A percentile compares a stretch with the other conserved stretches of the same genome.
These are phyloP conservation scores for Epichloe brachyelytri DNA, from an alignment of 2,329 filamentous ascomycete species.

Conservation along the genomic window DNA sequence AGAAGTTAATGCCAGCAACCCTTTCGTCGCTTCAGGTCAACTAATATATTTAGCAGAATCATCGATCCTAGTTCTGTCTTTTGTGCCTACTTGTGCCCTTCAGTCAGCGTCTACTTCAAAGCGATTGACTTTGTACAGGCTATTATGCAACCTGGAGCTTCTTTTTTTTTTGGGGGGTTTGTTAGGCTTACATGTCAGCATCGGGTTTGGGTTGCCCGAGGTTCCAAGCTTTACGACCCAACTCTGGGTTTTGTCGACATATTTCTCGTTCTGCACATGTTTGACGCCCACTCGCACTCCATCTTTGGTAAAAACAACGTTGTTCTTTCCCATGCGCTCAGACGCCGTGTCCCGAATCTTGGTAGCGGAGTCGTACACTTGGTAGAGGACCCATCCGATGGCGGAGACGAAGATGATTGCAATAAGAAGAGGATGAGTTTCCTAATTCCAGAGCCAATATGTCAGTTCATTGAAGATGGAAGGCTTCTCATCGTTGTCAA, in stretches of 20 bases:
- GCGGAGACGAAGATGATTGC: slow-evolving; percentile 41
- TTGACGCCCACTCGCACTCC: slow-evolving; percentile 60
- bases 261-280: slow-evolving; percentile 53
- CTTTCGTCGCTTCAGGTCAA: not conserved
- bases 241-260: slow-evolving; percentile 61
- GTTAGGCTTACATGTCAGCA: slow-evolving; percentile 10
- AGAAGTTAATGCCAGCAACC: too few species aligned
- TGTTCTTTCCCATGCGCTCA: slow-evolving; percentile 61
- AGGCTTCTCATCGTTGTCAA: not conserved
- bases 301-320: slow-evolving; percentile 63
- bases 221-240: slow-evolving; percentile 55
- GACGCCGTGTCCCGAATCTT: slow-evolving; percentile 53
- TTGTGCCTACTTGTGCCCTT: slow-evolving; percentile 1
- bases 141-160: too few species aligned
- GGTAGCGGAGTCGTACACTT: slow-evolving; percentile 55
- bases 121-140: not conserved
- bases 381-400: slow-evolving; percentile 56
- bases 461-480: not conserved
- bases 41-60: too few species aligned
- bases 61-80: slow-evolving; percentile 5
- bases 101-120: not conserved
- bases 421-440: slow-evolving; percentile 53
- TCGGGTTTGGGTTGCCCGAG: slow-evolving; percentile 24
- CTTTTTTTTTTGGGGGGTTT: too few species aligned
- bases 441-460: slow-evolving; percentile 19